Conservation (phyloP, 441 rosid genomes). For the Viola pubescens region DNA sequence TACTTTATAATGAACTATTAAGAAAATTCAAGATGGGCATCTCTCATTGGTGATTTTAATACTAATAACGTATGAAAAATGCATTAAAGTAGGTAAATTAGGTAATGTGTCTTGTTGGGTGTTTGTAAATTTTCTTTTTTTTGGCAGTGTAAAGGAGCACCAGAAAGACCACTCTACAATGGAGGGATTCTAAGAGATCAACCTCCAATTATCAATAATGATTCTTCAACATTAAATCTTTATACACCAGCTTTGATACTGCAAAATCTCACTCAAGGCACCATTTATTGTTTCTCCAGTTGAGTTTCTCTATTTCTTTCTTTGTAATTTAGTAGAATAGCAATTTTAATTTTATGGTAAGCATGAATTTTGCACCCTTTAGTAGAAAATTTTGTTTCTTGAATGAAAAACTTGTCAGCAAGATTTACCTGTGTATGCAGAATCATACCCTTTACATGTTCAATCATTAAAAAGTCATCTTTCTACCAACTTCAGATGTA, state of each 20-base stretch:
- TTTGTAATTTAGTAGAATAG: too few relatives aligned
- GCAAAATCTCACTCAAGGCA: constrained; percentile 45
- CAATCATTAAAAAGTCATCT: too few relatives aligned
- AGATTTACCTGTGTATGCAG: too few relatives aligned
- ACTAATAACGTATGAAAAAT: background rate
- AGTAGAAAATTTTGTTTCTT: too few relatives aligned
- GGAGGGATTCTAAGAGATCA: constrained; percentile 61
- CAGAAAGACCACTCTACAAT: constrained; percentile 53
- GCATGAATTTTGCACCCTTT: too few relatives aligned
- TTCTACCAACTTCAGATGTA: too few relatives aligned
- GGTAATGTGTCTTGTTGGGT: background rate
- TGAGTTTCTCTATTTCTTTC: constrained; percentile 13
- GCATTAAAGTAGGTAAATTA: background rate
- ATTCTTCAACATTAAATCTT: constrained; percentile 8
- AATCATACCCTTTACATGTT: too few relatives aligned
- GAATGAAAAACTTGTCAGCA: too few relatives aligned
- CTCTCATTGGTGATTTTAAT: background rate
- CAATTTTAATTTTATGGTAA: too few relatives aligned
- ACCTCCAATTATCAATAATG: constrained; percentile 4
- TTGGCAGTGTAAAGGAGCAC: constrained; percentile 49
- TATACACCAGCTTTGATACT: constrained; percentile 45
- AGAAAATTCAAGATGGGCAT: background rate
- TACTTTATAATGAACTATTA: too few relatives aligned
- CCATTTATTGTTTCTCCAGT: constrained; percentile 70
- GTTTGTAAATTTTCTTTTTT: background rate